A percentile compares a stretch with the other conserved stretches of the same genome.
Evolutionary conservation across 2,329 filamentous ascomycete genomes (phyloP).

Genomic region (Neobulgaria alba): DNA sequence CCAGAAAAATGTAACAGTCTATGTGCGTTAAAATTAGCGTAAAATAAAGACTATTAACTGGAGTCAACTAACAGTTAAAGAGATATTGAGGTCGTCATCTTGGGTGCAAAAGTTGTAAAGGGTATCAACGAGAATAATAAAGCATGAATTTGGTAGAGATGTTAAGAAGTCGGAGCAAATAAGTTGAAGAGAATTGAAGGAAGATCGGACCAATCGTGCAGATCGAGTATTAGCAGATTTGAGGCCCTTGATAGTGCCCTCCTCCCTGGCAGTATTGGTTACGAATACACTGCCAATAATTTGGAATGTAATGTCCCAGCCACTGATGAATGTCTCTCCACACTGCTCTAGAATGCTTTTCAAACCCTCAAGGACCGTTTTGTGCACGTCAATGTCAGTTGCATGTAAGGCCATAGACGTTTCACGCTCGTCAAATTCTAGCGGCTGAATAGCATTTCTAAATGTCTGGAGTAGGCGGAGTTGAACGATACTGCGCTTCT

Average conservation of each 20-base stretch:
- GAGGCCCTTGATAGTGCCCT: conserved; percentile 11
- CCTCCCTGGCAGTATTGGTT: conserved; percentile 23
- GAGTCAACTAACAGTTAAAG: conserved; percentile 60
- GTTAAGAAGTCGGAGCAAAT: conserved; percentile 91
- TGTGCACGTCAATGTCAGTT: conserved; percentile 72
- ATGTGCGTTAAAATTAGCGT: conserved; percentile 9
- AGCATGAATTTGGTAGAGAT: conserved; percentile 62
- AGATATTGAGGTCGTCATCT: conserved; percentile 88
- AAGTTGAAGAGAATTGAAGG: conserved; percentile 83
- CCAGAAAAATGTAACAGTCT: conserved; percentile 94
- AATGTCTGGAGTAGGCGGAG: conserved; percentile 62
- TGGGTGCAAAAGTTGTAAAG: conserved; percentile 86
- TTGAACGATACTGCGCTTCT: conserved; percentile 54
- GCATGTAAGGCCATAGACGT: conserved; percentile 49
- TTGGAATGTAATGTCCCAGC: conserved; percentile 80
- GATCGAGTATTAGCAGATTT: conserved; percentile 44
- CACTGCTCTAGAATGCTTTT: conserved; percentile 80
- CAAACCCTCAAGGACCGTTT: conserved; percentile 68
- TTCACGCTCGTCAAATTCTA: conserved; percentile 46
- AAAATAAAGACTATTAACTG: conserved; percentile 5
- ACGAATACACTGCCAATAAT: conserved; percentile 78
- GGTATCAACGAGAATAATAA: conserved; percentile 72
- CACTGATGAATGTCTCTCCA: conserved; percentile 72
- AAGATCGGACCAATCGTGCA: conserved; percentile 68
- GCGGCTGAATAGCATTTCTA: conserved; percentile 48